Conservation (phyloP, 768 basidiomycete genomes). For the Panellus pusillus region DNA sequence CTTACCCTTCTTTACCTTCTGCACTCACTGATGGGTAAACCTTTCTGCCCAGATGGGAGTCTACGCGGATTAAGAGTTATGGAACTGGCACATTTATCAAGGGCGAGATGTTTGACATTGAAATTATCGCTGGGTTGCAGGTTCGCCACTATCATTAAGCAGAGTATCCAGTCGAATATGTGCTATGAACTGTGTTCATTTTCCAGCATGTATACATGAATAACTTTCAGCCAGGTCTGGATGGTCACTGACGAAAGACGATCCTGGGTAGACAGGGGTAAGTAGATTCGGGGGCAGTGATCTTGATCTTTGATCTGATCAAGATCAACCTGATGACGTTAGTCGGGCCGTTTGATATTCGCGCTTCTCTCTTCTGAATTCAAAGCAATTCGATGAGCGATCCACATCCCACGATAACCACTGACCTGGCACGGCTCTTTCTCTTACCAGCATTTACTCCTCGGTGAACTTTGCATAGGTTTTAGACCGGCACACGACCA, state of each 20-base stretch:
- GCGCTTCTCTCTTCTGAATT: too few species aligned
- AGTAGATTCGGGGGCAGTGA: too few species aligned
- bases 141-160: constrained; percentile 15
- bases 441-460: neutral
- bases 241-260: too few species aligned
- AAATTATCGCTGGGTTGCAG: constrained; percentile 29
- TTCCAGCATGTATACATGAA: too few species aligned
- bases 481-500: constrained; percentile 68
- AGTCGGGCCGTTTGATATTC: too few species aligned
- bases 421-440: constrained; percentile 7
- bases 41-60: constrained; percentile 28
- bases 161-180: too few species aligned
- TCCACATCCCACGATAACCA: constrained; percentile 17
- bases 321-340: too few species aligned
- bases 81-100: constrained; percentile 32
- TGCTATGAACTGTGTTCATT: too few species aligned
- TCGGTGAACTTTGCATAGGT: constrained; percentile 41
- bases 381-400: constrained; percentile 3
- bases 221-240: too few species aligned
- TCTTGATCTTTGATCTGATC: too few species aligned
- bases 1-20: neutral
- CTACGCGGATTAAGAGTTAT: constrained; percentile 34
- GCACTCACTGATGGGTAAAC: neutral
- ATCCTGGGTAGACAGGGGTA: too few species aligned
- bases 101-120: constrained; percentile 35